Conservation (phyloP, 1,284 basidiomycete genomes). For the Anthracocystis setariae region DNA sequence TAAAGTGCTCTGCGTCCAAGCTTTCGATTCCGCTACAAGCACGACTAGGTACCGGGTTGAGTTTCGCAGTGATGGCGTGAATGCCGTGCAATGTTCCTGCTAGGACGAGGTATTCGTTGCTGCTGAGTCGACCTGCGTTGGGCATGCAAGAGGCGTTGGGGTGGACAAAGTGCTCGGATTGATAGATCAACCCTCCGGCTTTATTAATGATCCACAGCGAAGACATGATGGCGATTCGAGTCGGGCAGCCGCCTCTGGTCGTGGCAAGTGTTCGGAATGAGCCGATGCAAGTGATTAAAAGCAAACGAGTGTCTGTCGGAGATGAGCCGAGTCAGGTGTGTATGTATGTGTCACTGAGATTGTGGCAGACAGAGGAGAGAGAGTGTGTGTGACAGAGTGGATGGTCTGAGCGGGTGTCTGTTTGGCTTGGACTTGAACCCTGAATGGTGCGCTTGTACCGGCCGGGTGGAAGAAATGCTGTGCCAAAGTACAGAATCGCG, state of each 20-base stretch:
- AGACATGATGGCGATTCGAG: conserved; percentile 41
- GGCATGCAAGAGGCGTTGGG: conserved; percentile 39
- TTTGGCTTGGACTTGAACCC: conserved; percentile 14
- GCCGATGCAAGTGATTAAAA: background rate
- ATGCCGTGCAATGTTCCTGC: conserved; percentile 98
- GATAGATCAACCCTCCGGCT: conserved; percentile 95
- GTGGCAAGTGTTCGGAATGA: too few species aligned
- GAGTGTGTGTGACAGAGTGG: background rate
- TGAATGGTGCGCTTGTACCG: conserved; percentile 7
- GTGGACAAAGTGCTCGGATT: conserved; percentile 76
- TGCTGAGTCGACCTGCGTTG: conserved; percentile 71
- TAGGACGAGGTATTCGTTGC: conserved; percentile 97
- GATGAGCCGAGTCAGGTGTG: background rate
- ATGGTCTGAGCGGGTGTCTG: conserved; percentile 4
- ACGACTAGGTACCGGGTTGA: conserved; percentile 76
- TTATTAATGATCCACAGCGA: conserved; percentile 96
- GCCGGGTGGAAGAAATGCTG: conserved; percentile 39
- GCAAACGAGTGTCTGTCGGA: background rate
- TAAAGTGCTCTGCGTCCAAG: conserved; percentile 93
- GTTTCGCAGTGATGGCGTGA: conserved; percentile 92
- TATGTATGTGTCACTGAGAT: too few species aligned
- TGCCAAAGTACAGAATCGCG: too few species aligned
- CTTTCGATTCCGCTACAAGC: conserved; percentile 83
- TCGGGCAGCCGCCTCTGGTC: too few species aligned
- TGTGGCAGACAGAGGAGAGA: too few species aligned